Conservation (phyloP, 1,139 yeast genomes). For the Suhomyces panamericanus region DNA sequence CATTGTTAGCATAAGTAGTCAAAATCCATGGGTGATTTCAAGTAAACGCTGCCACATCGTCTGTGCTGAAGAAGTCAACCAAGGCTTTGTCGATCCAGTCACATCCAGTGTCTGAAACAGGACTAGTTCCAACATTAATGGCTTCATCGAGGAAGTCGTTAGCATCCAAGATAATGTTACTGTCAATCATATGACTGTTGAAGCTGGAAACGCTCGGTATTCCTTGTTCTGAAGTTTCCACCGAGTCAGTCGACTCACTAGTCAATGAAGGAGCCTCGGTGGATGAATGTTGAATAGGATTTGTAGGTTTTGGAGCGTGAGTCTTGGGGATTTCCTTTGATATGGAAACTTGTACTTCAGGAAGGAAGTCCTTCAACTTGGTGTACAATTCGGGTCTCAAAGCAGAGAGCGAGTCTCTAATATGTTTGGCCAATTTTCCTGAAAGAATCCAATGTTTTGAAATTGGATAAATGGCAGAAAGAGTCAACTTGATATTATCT, state of each 20-base stretch:
- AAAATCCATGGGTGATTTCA: not conserved
- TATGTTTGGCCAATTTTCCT: slow-evolving; percentile 45
- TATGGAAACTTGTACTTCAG: slow-evolving; percentile 12
- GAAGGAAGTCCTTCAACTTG: slow-evolving; percentile 23
- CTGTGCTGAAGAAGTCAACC: slow-evolving; percentile 21
- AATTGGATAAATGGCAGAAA: slow-evolving; percentile 48
- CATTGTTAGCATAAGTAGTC: not conserved
- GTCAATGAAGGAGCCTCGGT: not conserved
- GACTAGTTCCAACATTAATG: slow-evolving; percentile 23
- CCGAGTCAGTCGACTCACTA: not conserved
- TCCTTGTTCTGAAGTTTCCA: not conserved
- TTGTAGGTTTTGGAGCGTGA: not conserved
- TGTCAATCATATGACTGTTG: not conserved
- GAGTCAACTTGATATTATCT: slow-evolving; percentile 48
- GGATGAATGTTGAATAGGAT: not conserved
- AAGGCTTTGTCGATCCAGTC: slow-evolving; percentile 51
- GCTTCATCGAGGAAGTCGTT: slow-evolving; percentile 8
- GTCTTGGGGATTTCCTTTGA: not conserved
- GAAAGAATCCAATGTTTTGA: slow-evolving; percentile 51
- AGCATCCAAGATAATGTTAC: slow-evolving; percentile 1
- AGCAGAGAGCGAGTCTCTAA: slow-evolving; percentile 38
- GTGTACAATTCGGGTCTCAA: slow-evolving; percentile 30
- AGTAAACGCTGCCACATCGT: slow-evolving; percentile 7
- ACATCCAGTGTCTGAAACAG: slow-evolving; percentile 51
- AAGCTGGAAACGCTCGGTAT: not conserved